phyloP scores from a whole-genome alignment of 2,329 filamentous ascomycete species.

The Xylariaceae sp. region DNA sequence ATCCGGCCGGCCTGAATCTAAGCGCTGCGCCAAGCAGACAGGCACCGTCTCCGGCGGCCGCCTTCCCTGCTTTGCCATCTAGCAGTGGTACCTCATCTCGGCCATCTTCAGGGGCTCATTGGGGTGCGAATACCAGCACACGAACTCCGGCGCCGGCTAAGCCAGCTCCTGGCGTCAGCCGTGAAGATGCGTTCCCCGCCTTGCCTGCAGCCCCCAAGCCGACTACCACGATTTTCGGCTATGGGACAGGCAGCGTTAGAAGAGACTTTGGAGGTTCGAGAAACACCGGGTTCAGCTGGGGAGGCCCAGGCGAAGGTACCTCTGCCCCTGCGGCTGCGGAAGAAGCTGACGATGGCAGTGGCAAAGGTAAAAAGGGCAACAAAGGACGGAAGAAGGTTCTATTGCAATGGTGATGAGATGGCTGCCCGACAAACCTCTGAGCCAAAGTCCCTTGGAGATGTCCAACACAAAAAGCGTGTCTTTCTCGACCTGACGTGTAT shows the following conservation, averaged over 20 bases:
- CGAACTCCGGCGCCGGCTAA: slow-evolving; percentile 11
- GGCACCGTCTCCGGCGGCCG: slow-evolving; percentile 15
- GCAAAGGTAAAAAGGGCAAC: slow-evolving; percentile 51
- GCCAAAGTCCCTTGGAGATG: too few species aligned
- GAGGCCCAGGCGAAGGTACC: slow-evolving; percentile 26
- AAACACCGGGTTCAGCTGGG: slow-evolving; percentile 52
- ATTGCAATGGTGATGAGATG: slow-evolving; percentile 51
- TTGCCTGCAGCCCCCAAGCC: slow-evolving; percentile 72
- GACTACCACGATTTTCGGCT: slow-evolving; percentile 56
- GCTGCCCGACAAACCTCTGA: neutral
- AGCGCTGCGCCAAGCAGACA: slow-evolving; percentile 10
- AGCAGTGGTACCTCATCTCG: slow-evolving; percentile 13
- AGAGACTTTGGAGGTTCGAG: slow-evolving; percentile 43
- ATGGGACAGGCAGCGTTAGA: slow-evolving; percentile 50
- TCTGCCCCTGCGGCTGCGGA: slow-evolving; percentile 5
- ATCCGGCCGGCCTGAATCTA: slow-evolving; percentile 16
- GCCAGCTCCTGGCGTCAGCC: slow-evolving; percentile 21
- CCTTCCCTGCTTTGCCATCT: slow-evolving; percentile 29
- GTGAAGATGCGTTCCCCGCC: slow-evolving; percentile 70
- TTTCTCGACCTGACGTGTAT: too few species aligned
- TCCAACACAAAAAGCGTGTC: too few species aligned
- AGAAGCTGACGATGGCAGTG: slow-evolving; percentile 24
- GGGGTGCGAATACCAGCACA: slow-evolving; percentile 16
- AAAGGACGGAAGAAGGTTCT: slow-evolving; percentile 59
- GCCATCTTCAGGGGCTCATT: slow-evolving; percentile 19